Evolutionary conservation across 768 basidiomycete species (phyloP).

Genomic region (Phaeotremella fagi): DNA sequence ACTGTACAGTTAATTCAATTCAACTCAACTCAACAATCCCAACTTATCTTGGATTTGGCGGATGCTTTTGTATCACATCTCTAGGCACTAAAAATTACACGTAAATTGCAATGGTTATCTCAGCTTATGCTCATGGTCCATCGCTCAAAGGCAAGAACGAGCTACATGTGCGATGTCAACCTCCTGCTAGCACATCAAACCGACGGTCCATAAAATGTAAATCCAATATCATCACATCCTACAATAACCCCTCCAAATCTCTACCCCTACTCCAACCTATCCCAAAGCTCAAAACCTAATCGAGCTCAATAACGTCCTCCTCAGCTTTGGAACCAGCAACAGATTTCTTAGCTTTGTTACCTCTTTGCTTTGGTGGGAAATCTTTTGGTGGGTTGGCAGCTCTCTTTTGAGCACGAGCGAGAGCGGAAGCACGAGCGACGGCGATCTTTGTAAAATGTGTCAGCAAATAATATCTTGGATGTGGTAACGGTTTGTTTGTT

Average conservation of each 20-base stretch:
- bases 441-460: constrained; percentile 27
- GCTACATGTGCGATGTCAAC: too few species aligned
- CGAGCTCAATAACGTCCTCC: constrained; percentile 44
- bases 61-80: too few species aligned
- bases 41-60: too few species aligned
- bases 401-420: constrained; percentile 22
- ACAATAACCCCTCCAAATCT: not conserved
- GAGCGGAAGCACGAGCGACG: constrained; percentile 44
- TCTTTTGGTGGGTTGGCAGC: constrained; percentile 36
- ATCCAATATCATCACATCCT: not conserved
- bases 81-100: too few species aligned
- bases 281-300: constrained; percentile 19
- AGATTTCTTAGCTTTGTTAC: constrained; percentile 23
- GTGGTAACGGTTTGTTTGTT: constrained; percentile 1
- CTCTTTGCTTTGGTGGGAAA: constrained; percentile 30
- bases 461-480: not conserved
- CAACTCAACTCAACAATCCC: too few species aligned
- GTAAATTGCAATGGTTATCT: too few species aligned
- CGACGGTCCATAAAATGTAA: too few species aligned
- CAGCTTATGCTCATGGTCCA: too few species aligned
- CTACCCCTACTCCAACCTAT: too few species aligned
- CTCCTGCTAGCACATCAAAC: too few species aligned
- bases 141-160: too few species aligned
- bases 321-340: constrained; percentile 21
- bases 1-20: too few species aligned